Percentiles rank a stretch among this genome's conserved stretches.
Evolutionary conservation across 2,329 filamentous ascomycete genomes (phyloP).

Genomic region (Alternaria tenuissima): DNA sequence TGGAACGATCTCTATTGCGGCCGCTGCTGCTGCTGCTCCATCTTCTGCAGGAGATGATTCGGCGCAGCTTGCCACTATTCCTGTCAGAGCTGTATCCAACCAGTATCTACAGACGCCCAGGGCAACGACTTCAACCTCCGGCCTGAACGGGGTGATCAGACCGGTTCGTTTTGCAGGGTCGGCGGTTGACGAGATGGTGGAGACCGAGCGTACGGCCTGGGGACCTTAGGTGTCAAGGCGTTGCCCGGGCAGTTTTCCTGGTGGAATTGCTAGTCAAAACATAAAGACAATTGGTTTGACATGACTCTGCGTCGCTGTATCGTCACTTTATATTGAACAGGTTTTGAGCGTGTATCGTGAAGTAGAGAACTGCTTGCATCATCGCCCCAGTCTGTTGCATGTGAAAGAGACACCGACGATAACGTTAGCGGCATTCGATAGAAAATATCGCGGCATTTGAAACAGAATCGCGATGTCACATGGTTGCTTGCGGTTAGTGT

Average conservation of each 20-base stretch:
- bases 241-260: neutral
- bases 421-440: neutral
- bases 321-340: neutral
- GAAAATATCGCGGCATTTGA: neutral
- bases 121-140: neutral
- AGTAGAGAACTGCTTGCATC: neutral
- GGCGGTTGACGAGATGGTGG: slow-evolving; percentile 13
- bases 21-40: neutral
- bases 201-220: slow-evolving; percentile 1
- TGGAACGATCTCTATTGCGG: neutral
- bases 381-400: neutral
- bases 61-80: neutral
- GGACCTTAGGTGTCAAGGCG: neutral
- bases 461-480: neutral
- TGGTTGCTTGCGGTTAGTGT: neutral
- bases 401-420: neutral
- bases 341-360: neutral
- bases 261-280: neutral
- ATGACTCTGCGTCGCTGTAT: neutral
- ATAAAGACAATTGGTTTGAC: neutral
- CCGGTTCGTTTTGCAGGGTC: slow-evolving; percentile 9
- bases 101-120: neutral
- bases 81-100: neutral
- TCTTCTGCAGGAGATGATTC: neutral
- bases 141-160: slow-evolving; percentile 6